These are phyloP conservation scores for Brassica napus DNA, from an alignment of 345 rosid genomes.

Conservation along the genomic window DNA sequence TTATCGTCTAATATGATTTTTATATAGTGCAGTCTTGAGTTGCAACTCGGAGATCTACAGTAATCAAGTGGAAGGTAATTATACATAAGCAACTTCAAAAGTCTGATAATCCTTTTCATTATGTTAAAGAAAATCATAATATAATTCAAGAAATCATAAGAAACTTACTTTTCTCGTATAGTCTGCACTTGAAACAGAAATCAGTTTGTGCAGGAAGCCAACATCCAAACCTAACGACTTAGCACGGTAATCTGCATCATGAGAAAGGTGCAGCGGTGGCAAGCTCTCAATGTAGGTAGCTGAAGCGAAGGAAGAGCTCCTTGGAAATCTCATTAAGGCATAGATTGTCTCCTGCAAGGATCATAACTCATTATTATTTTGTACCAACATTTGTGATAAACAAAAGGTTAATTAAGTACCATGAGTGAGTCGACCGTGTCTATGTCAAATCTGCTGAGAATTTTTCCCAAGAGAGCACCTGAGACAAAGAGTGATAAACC, in stretches of 20 bases:
- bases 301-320: slow-evolving; percentile 43
- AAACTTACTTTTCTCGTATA: slow-evolving; percentile 48
- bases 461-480: slow-evolving; percentile 47
- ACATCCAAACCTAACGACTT: slow-evolving; percentile 49
- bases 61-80: slow-evolving; percentile 17
- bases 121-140: neutral
- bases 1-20: slow-evolving; percentile 24
- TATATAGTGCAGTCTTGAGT: slow-evolving; percentile 55
- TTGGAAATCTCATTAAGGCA: slow-evolving; percentile 82
- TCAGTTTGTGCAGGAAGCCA: slow-evolving; percentile 64
- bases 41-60: slow-evolving; percentile 57
- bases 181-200: slow-evolving; percentile 47
- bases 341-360: slow-evolving; percentile 64
- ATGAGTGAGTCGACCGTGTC: slow-evolving; percentile 53
- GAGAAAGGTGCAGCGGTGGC: slow-evolving; percentile 44
- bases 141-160: slow-evolving; percentile 27
- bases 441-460: slow-evolving; percentile 45
- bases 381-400: slow-evolving; percentile 7
- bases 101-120: slow-evolving; percentile 6
- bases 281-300: slow-evolving; percentile 33
- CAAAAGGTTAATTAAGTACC: slow-evolving; percentile 47
- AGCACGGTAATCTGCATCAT: slow-evolving; percentile 42
- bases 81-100: slow-evolving; percentile 9
- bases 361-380: slow-evolving; percentile 26
- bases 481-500: slow-evolving; percentile 70